These are phyloP conservation scores for Zygotorulaspora mrakii DNA, from an alignment of 1,139 yeast species.

Conservation along the genomic window DNA sequence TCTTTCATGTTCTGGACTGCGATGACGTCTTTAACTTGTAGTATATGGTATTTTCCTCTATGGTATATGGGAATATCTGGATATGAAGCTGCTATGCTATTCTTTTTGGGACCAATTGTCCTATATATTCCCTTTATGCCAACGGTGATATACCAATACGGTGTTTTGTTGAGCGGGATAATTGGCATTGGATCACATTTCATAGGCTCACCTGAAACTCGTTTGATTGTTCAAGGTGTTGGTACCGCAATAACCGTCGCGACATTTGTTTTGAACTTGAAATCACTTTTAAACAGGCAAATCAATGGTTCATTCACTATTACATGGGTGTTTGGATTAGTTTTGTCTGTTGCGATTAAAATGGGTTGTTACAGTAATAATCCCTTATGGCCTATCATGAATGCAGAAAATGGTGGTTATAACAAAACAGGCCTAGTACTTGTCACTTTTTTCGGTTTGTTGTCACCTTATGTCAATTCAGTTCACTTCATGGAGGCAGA, in stretches of 20 bases:
- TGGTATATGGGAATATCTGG: constrained; percentile 99
- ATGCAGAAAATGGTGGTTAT: constrained; percentile 79
- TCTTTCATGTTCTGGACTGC: constrained; percentile 82
- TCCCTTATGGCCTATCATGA: constrained; percentile 96
- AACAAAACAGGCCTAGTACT: constrained; percentile 66
- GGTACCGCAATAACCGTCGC: constrained; percentile 66
- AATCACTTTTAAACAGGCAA: constrained; percentile 41
- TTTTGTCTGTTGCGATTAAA: constrained; percentile 69
- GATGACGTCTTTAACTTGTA: constrained; percentile 70
- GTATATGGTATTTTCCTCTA: constrained; percentile 95
- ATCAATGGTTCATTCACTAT: constrained; percentile 43
- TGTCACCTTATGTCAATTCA: constrained; percentile 41
- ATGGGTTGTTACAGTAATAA: constrained; percentile 77
- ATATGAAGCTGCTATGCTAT: constrained; percentile 68
- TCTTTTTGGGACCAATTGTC: constrained; percentile 56
- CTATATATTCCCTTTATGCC: constrained; percentile 58
- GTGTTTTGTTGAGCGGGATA: constrained; percentile 55
- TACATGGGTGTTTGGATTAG: constrained; percentile 68
- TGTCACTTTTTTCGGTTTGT: constrained; percentile 61
- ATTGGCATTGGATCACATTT: constrained; percentile 76
- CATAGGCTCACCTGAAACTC: constrained; percentile 60
- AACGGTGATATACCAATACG: constrained; percentile 43
- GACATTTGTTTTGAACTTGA: constrained; percentile 59
- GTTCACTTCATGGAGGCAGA: constrained; percentile 15
- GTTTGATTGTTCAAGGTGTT: constrained; percentile 61